Evolutionary conservation across 1,284 basidiomycete genomes (phyloP).

Genomic region (Pyrrhoderma lamaoense): DNA sequence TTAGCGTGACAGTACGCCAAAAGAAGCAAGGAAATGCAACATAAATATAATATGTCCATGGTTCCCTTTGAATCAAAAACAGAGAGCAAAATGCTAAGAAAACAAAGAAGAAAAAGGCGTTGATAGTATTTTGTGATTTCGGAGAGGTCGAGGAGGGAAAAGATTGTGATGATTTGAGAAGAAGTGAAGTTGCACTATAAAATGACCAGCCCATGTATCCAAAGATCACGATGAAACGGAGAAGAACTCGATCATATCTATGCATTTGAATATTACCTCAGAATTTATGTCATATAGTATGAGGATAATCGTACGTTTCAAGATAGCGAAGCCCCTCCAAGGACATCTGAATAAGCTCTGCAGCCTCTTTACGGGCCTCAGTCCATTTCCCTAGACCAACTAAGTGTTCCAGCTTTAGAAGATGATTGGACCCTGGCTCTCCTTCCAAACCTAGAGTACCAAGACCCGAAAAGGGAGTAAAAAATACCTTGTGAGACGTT

Average conservation of each 20-base stretch:
- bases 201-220: constrained; percentile 80
- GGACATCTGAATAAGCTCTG: constrained; percentile 47
- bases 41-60: constrained; percentile 75
- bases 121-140: constrained; percentile 13
- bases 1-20: constrained; percentile 40
- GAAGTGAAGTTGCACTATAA: constrained; percentile 50
- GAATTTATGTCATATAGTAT: background rate
- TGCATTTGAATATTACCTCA: background rate
- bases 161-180: constrained; percentile 24
- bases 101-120: background rate
- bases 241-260: constrained; percentile 70
- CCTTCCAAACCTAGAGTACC: constrained; percentile 29
- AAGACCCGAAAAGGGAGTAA: constrained; percentile 46
- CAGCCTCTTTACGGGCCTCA: constrained; percentile 44
- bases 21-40: constrained; percentile 71
- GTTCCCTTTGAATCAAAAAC: constrained; percentile 60
- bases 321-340: constrained; percentile 73
- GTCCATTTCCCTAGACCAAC: constrained; percentile 40
- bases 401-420: constrained; percentile 39
- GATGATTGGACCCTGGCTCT: constrained; percentile 23
- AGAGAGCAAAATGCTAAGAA: constrained; percentile 36
- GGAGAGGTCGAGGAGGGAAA: background rate
- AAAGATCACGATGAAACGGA: constrained; percentile 59
- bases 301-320: constrained; percentile 49
- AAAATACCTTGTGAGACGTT: constrained; percentile 47